A percentile compares a stretch with the other conserved stretches of the same genome.
Conservation (phyloP, 2,329 filamentous ascomycete species). For the Penicillium sp. region DNA sequence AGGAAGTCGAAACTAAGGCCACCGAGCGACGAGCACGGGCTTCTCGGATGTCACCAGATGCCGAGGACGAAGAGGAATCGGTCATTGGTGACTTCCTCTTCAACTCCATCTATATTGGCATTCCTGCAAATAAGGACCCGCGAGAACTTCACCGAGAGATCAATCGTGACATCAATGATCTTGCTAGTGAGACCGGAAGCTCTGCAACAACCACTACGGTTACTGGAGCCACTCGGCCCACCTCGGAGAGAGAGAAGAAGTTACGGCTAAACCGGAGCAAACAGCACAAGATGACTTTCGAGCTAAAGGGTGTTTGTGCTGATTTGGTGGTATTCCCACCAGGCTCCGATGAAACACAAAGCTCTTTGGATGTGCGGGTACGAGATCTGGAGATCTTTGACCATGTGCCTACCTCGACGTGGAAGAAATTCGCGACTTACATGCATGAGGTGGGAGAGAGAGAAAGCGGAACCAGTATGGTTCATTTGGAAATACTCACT, state of each 20-base stretch:
- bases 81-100: slow-evolving; percentile 95
- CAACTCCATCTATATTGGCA: slow-evolving; percentile 97
- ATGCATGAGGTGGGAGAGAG: slow-evolving; percentile 83
- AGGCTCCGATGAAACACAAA: slow-evolving; percentile 76
- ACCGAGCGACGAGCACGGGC: slow-evolving; percentile 68
- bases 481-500: slow-evolving; percentile 83
- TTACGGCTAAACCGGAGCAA: slow-evolving; percentile 81
- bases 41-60: slow-evolving; percentile 55
- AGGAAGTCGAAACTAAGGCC: slow-evolving; percentile 81
- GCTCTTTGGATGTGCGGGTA: slow-evolving; percentile 80
- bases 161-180: slow-evolving; percentile 84
- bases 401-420: slow-evolving; percentile 90
- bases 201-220: slow-evolving; percentile 71
- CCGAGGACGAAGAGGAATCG: slow-evolving; percentile 71
- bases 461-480: slow-evolving; percentile 84
- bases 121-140: slow-evolving; percentile 83
- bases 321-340: slow-evolving; percentile 82
- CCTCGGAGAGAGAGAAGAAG: slow-evolving; percentile 52
- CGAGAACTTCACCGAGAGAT: slow-evolving; percentile 79
- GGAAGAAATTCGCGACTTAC: slow-evolving; percentile 97
- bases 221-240: slow-evolving; percentile 40
- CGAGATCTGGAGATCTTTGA: slow-evolving; percentile 88
- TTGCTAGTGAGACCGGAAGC: slow-evolving; percentile 85
- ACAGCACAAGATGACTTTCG: slow-evolving; percentile 93
- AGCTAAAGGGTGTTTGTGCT: slow-evolving; percentile 78